These are phyloP conservation scores for Elsinoe necatrix DNA, from an alignment of 2,329 filamentous ascomycete genomes.

Conservation along the genomic window DNA sequence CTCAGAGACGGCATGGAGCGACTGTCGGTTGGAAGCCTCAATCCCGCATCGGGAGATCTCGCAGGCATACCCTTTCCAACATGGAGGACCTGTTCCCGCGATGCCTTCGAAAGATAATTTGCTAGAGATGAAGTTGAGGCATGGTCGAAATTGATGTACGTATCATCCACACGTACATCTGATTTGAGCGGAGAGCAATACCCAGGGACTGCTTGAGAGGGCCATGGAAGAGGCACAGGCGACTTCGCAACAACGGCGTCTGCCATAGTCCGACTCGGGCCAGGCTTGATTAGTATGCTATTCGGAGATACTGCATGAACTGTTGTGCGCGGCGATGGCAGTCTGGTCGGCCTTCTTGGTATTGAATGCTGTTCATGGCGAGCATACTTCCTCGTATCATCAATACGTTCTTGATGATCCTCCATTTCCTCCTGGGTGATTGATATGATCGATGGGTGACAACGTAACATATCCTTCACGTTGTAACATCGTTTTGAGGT, in stretches of 20 bases:
- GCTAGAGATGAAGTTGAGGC: background rate
- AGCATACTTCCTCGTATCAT: background rate
- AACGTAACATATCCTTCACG: slow-evolving; percentile 24
- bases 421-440: slow-evolving; percentile 25
- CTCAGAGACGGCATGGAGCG: background rate
- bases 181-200: background rate
- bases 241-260: background rate
- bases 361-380: background rate
- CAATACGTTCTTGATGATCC: slow-evolving; percentile 22
- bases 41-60: background rate
- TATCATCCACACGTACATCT: background rate
- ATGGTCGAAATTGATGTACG: background rate
- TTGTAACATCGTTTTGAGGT: background rate
- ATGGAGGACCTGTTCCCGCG: background rate
- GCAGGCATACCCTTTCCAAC: background rate
- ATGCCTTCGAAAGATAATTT: background rate
- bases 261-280: background rate
- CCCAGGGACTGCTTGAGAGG: background rate
- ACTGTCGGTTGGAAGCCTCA: background rate
- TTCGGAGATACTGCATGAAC: too few relatives aligned
- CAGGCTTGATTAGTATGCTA: background rate
- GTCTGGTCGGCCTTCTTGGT: background rate
- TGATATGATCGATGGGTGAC: slow-evolving; percentile 23
- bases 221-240: background rate
- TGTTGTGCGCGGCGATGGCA: background rate